Evolutionary conservation across 441 rosid species (phyloP).

Genomic region (Erodium trifolium): DNA sequence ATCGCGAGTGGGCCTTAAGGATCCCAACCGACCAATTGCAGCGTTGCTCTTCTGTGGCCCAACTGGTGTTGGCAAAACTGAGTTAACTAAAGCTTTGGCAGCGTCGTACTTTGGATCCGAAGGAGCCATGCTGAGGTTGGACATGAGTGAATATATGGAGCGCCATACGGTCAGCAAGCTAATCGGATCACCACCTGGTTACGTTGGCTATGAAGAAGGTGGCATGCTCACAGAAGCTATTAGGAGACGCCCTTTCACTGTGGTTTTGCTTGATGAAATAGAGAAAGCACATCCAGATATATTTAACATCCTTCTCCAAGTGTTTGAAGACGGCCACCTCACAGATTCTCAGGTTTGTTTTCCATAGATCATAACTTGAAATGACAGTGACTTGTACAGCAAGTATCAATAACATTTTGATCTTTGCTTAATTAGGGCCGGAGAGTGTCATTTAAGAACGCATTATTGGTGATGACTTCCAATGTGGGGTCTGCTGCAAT

Average conservation of each 20-base stretch:
- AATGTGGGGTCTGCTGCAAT: conserved; percentile 61
- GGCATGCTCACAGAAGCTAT: conserved; percentile 92
- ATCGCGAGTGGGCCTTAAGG: conserved; percentile 66
- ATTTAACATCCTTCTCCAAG: conserved; percentile 91
- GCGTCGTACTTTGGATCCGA: conserved; percentile 80
- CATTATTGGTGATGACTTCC: conserved; percentile 67
- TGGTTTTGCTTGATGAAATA: conserved; percentile 93
- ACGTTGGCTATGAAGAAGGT: conserved; percentile 95
- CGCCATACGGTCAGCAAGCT: conserved; percentile 91
- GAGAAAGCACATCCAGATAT: conserved; percentile 96
- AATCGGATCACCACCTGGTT: conserved; percentile 98
- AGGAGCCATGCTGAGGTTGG: conserved; percentile 88
- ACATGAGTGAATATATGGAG: conserved; percentile 99
- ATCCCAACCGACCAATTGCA: conserved; percentile 94
- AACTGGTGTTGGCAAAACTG: conserved; percentile 98
- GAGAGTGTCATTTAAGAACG: conserved; percentile 67
- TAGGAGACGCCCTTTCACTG: conserved; percentile 86
- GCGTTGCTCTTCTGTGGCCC: conserved; percentile 99
- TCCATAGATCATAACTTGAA: background rate
- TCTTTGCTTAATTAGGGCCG: conserved; percentile 41
- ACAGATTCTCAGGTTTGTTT: conserved; percentile 81
- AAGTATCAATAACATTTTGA: background rate
- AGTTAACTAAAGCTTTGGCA: conserved; percentile 89
- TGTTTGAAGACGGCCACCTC: conserved; percentile 92
- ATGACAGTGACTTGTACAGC: background rate